Evolutionary conservation across 2,329 filamentous ascomycete species (phyloP).

Genomic region (Paecilomyces variotii): DNA sequence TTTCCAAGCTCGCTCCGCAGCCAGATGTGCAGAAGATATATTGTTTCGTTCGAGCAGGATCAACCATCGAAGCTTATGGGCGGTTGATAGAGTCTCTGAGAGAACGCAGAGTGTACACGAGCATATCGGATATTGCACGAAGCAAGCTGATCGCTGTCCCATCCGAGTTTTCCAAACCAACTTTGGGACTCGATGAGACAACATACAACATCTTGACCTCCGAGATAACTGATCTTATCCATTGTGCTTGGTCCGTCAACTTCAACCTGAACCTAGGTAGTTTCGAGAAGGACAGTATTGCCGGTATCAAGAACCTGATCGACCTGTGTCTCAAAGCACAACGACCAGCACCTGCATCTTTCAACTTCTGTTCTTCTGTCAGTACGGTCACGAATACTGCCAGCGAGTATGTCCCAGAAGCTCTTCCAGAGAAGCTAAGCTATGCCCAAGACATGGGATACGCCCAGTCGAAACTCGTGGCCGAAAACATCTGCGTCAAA

Average conservation of each 20-base stretch:
- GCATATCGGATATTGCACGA: constrained; percentile 9
- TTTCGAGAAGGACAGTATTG: constrained; percentile 49
- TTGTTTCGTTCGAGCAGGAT: constrained; percentile 48
- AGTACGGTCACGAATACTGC: constrained; percentile 34
- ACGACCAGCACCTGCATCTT: constrained; percentile 26
- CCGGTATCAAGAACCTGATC: constrained; percentile 39
- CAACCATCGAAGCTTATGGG: constrained; percentile 31
- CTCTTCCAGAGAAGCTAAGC: constrained; percentile 22
- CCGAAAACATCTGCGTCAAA: constrained; percentile 30
- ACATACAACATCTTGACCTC: constrained; percentile 35
- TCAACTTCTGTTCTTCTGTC: constrained; percentile 47
- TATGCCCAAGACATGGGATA: constrained; percentile 40
- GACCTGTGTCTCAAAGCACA: constrained; percentile 27
- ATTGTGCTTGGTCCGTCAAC: constrained; percentile 59
- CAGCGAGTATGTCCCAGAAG: constrained; percentile 26
- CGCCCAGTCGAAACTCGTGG: constrained; percentile 36
- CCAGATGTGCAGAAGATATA: constrained; percentile 40
- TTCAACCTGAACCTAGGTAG: constrained; percentile 50
- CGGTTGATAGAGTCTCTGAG: constrained; percentile 40
- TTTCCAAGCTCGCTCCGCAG: constrained; percentile 35
- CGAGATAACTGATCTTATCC: constrained; percentile 48
- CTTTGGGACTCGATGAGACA: constrained; percentile 41
- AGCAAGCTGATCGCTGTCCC: constrained; percentile 41
- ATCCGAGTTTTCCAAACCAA: constrained; percentile 39
- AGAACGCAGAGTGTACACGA: constrained; percentile 24